Conservation (phyloP, 78 protist species). For the Cavenderia fasciculata region DNA sequence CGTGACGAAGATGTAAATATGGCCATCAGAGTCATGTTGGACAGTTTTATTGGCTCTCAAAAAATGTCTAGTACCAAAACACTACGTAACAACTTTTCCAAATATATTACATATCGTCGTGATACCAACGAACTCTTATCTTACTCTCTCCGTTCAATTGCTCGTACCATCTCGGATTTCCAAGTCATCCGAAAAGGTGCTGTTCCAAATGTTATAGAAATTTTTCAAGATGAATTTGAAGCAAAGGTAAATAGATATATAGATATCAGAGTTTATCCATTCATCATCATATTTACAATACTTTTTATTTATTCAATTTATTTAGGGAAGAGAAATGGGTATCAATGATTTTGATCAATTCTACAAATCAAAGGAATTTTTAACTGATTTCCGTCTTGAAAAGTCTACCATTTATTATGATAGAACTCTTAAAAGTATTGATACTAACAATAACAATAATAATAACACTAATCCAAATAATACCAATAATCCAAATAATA, state of each 20-base stretch:
- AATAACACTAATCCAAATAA: too few relatives aligned
- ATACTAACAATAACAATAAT: too few relatives aligned
- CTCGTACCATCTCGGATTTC: neutral
- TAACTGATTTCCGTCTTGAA: too few relatives aligned
- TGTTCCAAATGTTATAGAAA: neutral
- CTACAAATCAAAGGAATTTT: conserved; percentile 6
- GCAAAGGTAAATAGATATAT: neutral
- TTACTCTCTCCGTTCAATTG: conserved; percentile 41
- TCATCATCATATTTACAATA: neutral
- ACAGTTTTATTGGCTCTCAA: conserved; percentile 94
- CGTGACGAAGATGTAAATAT: conserved; percentile 90
- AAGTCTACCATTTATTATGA: too few relatives aligned
- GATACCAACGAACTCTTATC: conserved; percentile 92
- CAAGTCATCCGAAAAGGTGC: neutral
- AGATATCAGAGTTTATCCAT: neutral
- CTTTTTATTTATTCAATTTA: neutral
- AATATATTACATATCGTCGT: conserved; percentile 75
- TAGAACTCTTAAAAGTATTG: too few relatives aligned
- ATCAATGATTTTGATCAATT: conserved; percentile 17
- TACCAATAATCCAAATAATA: too few relatives aligned
- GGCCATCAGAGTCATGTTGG: conserved; percentile 94
- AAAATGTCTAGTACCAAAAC: conserved; percentile 63
- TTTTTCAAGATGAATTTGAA: conserved; percentile 55
- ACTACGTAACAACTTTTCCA: conserved; percentile 66
- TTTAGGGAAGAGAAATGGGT: conserved; percentile 53